Evolutionary conservation across 371 early-diverging fungal genomes (phyloP), one percentile per base, ranked within the genome.

Genomic region (Cokeromyces recurvatus): DNA sequence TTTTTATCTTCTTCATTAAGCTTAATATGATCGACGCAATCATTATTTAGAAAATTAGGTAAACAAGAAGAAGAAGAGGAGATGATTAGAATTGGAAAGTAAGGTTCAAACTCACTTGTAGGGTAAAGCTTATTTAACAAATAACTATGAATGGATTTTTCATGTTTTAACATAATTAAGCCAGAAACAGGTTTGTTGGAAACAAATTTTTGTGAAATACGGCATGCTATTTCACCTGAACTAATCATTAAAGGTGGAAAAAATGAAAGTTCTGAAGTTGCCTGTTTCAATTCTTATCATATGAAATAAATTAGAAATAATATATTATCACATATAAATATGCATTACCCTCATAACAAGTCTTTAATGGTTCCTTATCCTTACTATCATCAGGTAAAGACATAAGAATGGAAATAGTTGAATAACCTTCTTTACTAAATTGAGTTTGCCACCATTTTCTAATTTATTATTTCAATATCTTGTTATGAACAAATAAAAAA

Each of bases 171-270:
- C 44, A 71, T 38, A 0, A 65, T 52, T 12, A 68, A 34, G 5
- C 61, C 72, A 38, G 72, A 66, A 1, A 62, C 66, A 1, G 72
- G 72, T n/a, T 71, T 48, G 23, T 68, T 68, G 22, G 64, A 57
- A 0, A 71, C 68, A 39, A 52, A 71, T 19, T 68, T 68, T 52
- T 68, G 59, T 21, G 59, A 54, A 9, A 66, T 41, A 8, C 62
- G 46, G 61, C 66, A 60, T 9, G 68, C 62, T 15, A 47, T 48
- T 16, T 48, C 34, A 14, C 64, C 68, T 31, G 55, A 48, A 7
- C 66, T 68, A 25, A 71, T 50, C 14, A 71, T 20, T 20, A 71
- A 31, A 4, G 72, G 72, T 21, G 72, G 72, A 24, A 71, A 71
- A 32, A 61, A 64, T 5, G 57, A 61, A 31, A 62, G 51, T 19